Evolutionary conservation across 192 early-diverging fungal species (phyloP).

Genomic region (Ambispora gerdemannii): DNA sequence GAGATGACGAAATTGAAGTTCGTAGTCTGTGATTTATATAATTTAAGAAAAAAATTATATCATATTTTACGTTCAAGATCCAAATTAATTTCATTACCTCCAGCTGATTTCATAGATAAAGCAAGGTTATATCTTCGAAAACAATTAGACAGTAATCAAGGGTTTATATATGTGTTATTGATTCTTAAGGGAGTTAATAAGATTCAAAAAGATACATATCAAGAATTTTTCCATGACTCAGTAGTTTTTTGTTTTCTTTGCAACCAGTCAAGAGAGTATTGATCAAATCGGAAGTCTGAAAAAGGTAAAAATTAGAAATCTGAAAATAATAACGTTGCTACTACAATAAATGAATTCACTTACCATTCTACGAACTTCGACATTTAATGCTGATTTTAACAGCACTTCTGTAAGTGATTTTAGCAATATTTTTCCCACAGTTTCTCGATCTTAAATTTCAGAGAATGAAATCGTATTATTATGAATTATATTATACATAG

Average conservation of each 20-base stretch:
- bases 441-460: not conserved
- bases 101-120: conserved; percentile 11
- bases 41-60: not conserved
- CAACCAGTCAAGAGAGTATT: conserved; percentile 24
- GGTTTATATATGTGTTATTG: not conserved
- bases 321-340: not conserved
- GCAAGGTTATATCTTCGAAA: not conserved
- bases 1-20: conserved; percentile 21
- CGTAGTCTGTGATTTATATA: conserved; percentile 4
- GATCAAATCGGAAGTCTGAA: conserved; percentile 10
- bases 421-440: not conserved
- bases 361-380: conserved; percentile 12
- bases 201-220: conserved; percentile 11
- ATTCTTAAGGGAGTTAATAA: not conserved
- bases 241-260: conserved; percentile 26
- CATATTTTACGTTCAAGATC: not conserved
- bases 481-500: not conserved
- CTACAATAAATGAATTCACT: not conserved
- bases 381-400: not conserved
- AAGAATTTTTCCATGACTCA: conserved; percentile 17
- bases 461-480: not conserved
- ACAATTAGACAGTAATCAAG: not conserved
- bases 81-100: not conserved
- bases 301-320: not conserved
- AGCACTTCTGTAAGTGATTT: conserved; percentile 4